Conservation (phyloP, 2,329 filamentous ascomycete species). For the Metarhizium robertsii region DNA sequence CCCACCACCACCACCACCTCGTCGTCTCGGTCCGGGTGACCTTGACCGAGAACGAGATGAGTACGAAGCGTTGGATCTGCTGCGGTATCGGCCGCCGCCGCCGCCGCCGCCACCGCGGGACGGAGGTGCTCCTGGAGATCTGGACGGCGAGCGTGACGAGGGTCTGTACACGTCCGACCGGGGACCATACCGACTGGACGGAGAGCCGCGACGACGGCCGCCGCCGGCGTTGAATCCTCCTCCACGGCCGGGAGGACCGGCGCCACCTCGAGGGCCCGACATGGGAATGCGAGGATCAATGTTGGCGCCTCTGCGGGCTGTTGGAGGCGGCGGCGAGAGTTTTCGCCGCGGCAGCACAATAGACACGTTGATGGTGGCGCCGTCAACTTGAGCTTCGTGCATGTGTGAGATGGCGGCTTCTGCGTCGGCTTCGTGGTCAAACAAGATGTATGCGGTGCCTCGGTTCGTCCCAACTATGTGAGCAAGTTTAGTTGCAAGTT, state of each 20-base stretch:
- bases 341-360: conserved; percentile 79
- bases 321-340: conserved; percentile 71
- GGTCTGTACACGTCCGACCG: conserved; percentile 53
- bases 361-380: conserved; percentile 72
- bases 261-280: conserved; percentile 22
- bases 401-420: conserved; percentile 89
- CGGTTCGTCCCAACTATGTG: conserved; percentile 72
- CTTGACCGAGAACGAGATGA: conserved; percentile 40
- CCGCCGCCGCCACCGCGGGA: conserved; percentile 18
- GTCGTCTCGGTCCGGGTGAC: conserved; percentile 24
- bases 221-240: conserved; percentile 23
- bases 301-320: conserved; percentile 52
- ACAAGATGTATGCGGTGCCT: conserved; percentile 89
- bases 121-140: conserved; percentile 32
- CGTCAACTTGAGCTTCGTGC: conserved; percentile 95
- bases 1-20: conserved; percentile 14
- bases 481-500: neutral
- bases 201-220: conserved; percentile 27
- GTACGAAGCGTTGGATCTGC: conserved; percentile 33
- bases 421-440: conserved; percentile 64
- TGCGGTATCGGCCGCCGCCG: conserved; percentile 31
- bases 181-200: conserved; percentile 27
- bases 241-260: conserved; percentile 16
- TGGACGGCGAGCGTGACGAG: conserved; percentile 37
- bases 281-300: conserved; percentile 39